Evolutionary conservation across 768 basidiomycete species (phyloP), one percentile per base, ranked within the genome.

Genomic region (Trametes sanguinea): DNA sequence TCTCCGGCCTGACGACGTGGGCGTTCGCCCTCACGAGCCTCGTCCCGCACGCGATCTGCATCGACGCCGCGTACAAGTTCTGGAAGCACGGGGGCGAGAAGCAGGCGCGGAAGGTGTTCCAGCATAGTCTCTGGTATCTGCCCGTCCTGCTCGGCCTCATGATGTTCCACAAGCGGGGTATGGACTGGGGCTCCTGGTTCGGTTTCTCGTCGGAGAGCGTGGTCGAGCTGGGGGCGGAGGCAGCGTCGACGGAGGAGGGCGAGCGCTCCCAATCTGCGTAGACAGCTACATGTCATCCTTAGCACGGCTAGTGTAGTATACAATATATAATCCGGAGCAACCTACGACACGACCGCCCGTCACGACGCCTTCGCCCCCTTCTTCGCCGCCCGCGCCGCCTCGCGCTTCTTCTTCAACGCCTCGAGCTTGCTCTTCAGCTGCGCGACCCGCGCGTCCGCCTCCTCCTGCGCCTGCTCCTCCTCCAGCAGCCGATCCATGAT

Each of bases 1-100:
- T 93, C n/a, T 88, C 93, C 2, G 97, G 97, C 2, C 80, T 95
- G 42, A 97, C 95, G n/a, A 94, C 89, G 2, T 94, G 92, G 92
- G 74, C 81, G 22, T 98, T 98, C 70, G 92, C 92, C 1, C 60
- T 90, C 14, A 90, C 92, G 6, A 85, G 87, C 27, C 70, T 93
- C 27, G 69, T 87, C 5, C 92, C 95, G 6, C 98, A 98, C 68
- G 77, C 76, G 14, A 72, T 95, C 33, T 86, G 87, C 72, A 77
- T 84, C 0, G 74, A 81, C 13, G 85, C 87, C 1, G 90, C 95
- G 0, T 89, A 83, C 80, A 76, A 73, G 48, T 98, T 95, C 69
- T 93, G 89, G 85, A 80, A 79, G 48, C 75, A 70, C 6, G 85
- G 88, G 32, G 84, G 85, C 10, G 92, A 94, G 72, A 87, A 89